Evolutionary conservation across 2,329 filamentous ascomycete genomes (phyloP), one percentile per base, ranked within the genome.

Genomic region (Metarhizium guizhouense): DNA sequence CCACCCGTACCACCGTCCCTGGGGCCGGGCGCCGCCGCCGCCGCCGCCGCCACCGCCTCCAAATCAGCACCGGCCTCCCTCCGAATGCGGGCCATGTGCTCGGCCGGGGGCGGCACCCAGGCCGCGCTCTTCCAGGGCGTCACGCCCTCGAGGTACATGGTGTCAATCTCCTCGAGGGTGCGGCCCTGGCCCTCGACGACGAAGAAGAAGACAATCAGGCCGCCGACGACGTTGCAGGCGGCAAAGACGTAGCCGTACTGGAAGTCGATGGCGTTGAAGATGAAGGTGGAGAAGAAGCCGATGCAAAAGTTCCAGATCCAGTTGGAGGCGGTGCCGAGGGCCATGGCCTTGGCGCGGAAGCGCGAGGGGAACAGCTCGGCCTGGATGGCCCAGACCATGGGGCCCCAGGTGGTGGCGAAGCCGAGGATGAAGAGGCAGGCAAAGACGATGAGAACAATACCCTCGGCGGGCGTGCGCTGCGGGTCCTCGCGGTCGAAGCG

Each of bases 211-310:
- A 91, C 85, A 13, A 90, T 69, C 0, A 83, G 60, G 0, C 82
- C 80, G 0, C 80, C 86, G 0, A 81, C 74, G 18, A 88, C 72
- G 62, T 88, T 87, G 65, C 86, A 90, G 0, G 77, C 85, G 0
- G 86, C 87, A 68, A 91, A 91, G 34, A 92, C 83, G 60, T 90
- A 88, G 2, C 88, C 88, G 63, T 88, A 89, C 1, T 77, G 77
- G 69, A 86, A 91, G 61, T 86, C 81, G 54, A 91, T 91, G 3
- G 80, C 80, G 0, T 76, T 73, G 0, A 84, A 87, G 65, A 92
- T 91, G 70, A 90, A 91, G 0, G 88, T 86, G 0, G 88, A 90
- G 74, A 90, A 90, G 74, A 92, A 92, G 0, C 82, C 82, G 58
- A 85, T 79, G 60, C 88, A 76, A 70, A 91, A 91, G 69, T 90